Base-by-base conservation (phyloP, 2,329 filamentous ascomycete genomes). In the Pseudocercospora vitis region DNA sequence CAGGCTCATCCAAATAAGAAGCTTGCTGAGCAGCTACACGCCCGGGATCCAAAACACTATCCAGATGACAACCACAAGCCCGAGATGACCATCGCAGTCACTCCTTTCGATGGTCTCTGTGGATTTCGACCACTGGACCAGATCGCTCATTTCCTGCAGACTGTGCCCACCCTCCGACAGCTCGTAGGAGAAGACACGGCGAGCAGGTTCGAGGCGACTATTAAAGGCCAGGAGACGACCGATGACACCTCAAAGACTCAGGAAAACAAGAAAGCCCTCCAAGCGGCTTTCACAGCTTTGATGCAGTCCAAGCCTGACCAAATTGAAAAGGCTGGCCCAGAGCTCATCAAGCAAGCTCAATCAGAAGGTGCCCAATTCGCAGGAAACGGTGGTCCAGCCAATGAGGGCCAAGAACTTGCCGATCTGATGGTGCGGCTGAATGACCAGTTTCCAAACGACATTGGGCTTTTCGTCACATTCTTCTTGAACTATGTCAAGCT, bases 51-150 rank as follows among this genome's bases (percentile, higher is more conserved):
- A 45, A 89, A 89, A 74, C 95, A 99, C 78, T 99, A 99, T 70
- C 94, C 92, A 73, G 91, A 99, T 78, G 92, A 97, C 77, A 99
- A 99, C 76, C 94, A 99, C 80, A 99, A 99, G 76, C 94, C 94
- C 28, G 94, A 99, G 75, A 99, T 99, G 94, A 91, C 94, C 58
- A 96, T 99, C 71, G 94, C 94, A 58, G 87, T 99, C 66, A 97
- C 94, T 1, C 87, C 90, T 0, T 99, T 99, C 63, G 92, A 97
- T 70, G 94, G 94, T 0, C 82, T 99, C 28, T 99, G 94, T 67
- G 94, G 94, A 28, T 99, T 99, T 78, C 84, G 94, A 7, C 94
- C 94, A 0, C 78, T 96, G 18, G 78, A 76, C 4, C 91, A 99
- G 74, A 94, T 97, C 58, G 79, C 84, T 0, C 89, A 95, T 70